Percentiles rank a stretch among this genome's conserved stretches.
Conservation (phyloP, 805 yeast species). For the Pichia rugopelliculosa region DNA sequence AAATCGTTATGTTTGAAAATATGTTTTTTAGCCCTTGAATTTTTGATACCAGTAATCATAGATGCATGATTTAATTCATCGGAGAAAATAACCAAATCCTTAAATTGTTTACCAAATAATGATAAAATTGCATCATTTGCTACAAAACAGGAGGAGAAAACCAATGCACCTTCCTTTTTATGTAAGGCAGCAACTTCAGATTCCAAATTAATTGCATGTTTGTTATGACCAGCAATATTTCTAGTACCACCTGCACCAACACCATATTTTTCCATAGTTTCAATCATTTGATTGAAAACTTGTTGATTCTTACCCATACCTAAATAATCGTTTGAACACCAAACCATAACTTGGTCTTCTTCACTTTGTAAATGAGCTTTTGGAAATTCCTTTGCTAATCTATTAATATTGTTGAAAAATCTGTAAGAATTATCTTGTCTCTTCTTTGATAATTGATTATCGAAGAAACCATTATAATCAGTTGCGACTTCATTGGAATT, state of each 20-base stretch:
- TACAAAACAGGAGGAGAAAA: conserved; percentile 91
- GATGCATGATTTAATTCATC: conserved; percentile 96
- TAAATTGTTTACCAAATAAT: conserved; percentile 82
- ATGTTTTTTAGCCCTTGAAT: conserved; percentile 82
- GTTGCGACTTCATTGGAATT: conserved; percentile 47
- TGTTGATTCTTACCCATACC: conserved; percentile 84
- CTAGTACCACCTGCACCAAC: conserved; percentile 99
- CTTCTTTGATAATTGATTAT: conserved; percentile 61
- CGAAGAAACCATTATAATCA: conserved; percentile 67
- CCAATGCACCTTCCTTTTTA: conserved; percentile 91
- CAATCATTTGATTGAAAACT: conserved; percentile 70
- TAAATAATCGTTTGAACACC: conserved; percentile 98
- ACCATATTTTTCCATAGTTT: conserved; percentile 81
- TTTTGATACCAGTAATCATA: conserved; percentile 92
- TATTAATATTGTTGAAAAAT: conserved; percentile 93
- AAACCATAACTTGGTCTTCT: conserved; percentile 85
- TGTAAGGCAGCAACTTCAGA: conserved; percentile 83
- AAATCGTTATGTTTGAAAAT: conserved; percentile 89
- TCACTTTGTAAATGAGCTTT: conserved; percentile 75
- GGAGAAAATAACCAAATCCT: conserved; percentile 83
- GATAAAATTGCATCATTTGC: conserved; percentile 95
- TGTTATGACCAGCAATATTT: conserved; percentile 96
- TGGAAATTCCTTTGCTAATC: conserved; percentile 91
- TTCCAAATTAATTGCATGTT: conserved; percentile 82
- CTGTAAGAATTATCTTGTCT: conserved; percentile 88